A percentile compares a stretch with the other conserved stretches of the same genome.
phyloP scores from a whole-genome alignment of 2,329 filamentous ascomycete species.

The Penicillium sp. region DNA sequence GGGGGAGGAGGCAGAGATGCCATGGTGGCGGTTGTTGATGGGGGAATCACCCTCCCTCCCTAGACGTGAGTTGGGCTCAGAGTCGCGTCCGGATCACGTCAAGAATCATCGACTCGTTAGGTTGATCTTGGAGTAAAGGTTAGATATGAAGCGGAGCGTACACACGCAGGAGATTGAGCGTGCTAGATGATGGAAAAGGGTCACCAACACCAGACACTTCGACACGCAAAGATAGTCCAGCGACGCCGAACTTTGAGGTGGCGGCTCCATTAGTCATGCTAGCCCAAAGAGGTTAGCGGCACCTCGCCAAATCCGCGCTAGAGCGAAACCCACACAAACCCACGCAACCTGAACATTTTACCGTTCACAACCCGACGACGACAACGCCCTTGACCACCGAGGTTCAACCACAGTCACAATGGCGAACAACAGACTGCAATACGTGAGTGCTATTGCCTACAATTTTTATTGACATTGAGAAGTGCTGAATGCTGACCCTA shows the following conservation, averaged over 20 bases:
- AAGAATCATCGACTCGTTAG: conserved; percentile 16
- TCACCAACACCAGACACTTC: conserved; percentile 15
- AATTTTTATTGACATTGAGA: neutral
- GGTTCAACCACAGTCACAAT: conserved; percentile 48
- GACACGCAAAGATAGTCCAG: conserved; percentile 23
- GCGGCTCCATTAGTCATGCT: conserved; percentile 27
- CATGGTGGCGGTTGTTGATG: conserved; percentile 44
- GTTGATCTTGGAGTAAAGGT: neutral
- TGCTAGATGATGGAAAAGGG: conserved; percentile 13
- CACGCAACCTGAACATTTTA: conserved; percentile 38
- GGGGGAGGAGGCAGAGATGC: conserved; percentile 59
- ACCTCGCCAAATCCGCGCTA: conserved; percentile 38
- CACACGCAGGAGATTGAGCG: neutral
- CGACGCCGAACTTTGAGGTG: conserved; percentile 34
- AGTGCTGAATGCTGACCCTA: conserved; percentile 26
- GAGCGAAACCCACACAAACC: conserved; percentile 44
- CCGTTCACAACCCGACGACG: conserved; percentile 36
- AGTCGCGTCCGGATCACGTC: conserved; percentile 36
- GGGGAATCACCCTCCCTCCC: conserved; percentile 22
- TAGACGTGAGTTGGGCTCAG: conserved; percentile 25
- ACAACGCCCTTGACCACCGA: conserved; percentile 43
- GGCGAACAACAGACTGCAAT: conserved; percentile 50
- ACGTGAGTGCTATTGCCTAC: conserved; percentile 34
- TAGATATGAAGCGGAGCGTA: neutral
- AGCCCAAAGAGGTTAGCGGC: conserved; percentile 40